These are phyloP conservation scores for Protomyces pachydermus DNA, from an alignment of 1,139 yeast species.

Conservation along the genomic window DNA sequence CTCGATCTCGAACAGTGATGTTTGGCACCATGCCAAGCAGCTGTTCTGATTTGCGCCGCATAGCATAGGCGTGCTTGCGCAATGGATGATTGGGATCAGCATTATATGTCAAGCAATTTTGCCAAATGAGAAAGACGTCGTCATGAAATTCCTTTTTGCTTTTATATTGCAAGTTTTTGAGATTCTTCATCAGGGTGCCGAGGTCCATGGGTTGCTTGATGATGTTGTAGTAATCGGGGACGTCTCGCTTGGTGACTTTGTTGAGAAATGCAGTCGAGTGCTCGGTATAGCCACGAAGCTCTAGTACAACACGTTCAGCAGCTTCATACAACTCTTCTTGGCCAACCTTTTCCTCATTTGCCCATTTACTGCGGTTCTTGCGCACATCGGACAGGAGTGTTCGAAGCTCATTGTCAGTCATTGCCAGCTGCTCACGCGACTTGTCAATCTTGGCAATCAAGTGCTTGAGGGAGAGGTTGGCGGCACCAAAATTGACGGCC, in stretches of 20 bases:
- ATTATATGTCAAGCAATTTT: conserved; percentile 84
- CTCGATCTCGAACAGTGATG: conserved; percentile 68
- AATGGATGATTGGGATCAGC: conserved; percentile 92
- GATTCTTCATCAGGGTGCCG: conserved; percentile 85
- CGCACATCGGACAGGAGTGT: conserved; percentile 86
- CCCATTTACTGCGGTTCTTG: conserved; percentile 96
- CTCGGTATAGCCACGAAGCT: conserved; percentile 85
- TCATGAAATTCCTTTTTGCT: conserved; percentile 86
- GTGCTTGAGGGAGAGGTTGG: conserved; percentile 70
- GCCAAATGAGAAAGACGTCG: conserved; percentile 92
- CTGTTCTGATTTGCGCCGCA: conserved; percentile 81
- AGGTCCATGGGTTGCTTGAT: conserved; percentile 96
- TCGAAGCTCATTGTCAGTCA: conserved; percentile 81
- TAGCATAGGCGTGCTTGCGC: conserved; percentile 88
- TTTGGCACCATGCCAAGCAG: conserved; percentile 84
- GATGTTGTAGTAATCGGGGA: conserved; percentile 87
- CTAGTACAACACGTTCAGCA: conserved; percentile 88
- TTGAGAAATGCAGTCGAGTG: conserved; percentile 94
- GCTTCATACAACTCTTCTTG: conserved; percentile 98
- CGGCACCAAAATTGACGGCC: conserved; percentile 64
- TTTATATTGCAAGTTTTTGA: conserved; percentile 72
- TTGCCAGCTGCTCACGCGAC: conserved; percentile 63
- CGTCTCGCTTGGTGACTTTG: conserved; percentile 92
- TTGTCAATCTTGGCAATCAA: conserved; percentile 71
- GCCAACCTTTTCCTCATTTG: conserved; percentile 85